Conservation (phyloP, 2,329 filamentous ascomycete species). For the Pseudopithomyces chartarum region DNA sequence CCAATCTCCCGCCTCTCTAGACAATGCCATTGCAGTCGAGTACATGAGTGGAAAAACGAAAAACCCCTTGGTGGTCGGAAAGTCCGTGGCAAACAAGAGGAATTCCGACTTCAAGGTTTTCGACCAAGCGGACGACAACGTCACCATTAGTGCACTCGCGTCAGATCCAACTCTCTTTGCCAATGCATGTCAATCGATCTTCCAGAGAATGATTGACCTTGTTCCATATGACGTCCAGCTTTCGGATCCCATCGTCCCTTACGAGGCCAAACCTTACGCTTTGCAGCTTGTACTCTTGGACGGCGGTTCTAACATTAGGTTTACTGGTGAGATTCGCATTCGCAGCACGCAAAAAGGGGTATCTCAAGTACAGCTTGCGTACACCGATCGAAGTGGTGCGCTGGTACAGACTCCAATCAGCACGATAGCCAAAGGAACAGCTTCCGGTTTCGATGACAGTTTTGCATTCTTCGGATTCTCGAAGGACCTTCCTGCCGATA, state of each 20-base stretch:
- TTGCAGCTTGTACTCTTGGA: conserved; percentile 60
- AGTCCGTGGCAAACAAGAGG: conserved; percentile 51
- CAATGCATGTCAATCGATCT: conserved; percentile 55
- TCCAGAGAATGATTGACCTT: conserved; percentile 67
- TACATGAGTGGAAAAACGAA: conserved; percentile 60
- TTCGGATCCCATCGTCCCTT: conserved; percentile 59
- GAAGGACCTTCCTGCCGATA: conserved; percentile 57
- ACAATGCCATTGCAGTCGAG: conserved; percentile 63
- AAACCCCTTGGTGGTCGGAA: conserved; percentile 62
- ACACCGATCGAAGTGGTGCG: conserved; percentile 61
- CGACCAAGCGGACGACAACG: conserved; percentile 58
- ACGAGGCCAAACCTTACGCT: conserved; percentile 64
- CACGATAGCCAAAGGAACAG: conserved; percentile 54
- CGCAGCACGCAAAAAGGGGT: conserved; percentile 57
- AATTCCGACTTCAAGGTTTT: conserved; percentile 64
- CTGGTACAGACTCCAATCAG: conserved; percentile 53
- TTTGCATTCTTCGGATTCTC: conserved; percentile 53
- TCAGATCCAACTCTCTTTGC: conserved; percentile 51
- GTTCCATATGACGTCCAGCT: conserved; percentile 59
- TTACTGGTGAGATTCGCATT: conserved; percentile 63
- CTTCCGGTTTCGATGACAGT: conserved; percentile 64
- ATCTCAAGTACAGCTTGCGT: conserved; percentile 57
- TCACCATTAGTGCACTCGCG: conserved; percentile 57
- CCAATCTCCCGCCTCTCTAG: conserved; percentile 53
- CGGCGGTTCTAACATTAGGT: conserved; percentile 54